phyloP scores from a whole-genome alignment of 192 early-diverging fungal genomes.

The Cetraspora pellucida region DNA sequence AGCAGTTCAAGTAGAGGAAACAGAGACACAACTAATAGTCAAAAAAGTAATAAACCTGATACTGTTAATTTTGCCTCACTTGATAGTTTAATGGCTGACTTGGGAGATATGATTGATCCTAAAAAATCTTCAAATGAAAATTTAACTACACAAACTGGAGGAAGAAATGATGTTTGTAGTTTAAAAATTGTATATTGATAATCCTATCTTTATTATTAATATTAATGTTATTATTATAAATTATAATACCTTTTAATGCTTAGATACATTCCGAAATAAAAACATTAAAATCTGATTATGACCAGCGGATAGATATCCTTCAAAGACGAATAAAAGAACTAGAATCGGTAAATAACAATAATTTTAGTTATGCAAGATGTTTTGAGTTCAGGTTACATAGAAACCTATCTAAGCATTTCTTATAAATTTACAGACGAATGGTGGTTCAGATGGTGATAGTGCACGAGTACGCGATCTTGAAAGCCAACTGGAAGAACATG shows the following conservation, averaged over 20 bases:
- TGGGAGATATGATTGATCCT: conserved; percentile 58
- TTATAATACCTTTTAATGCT: background rate
- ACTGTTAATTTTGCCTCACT: conserved; percentile 60
- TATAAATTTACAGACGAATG: background rate
- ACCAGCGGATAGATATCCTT: conserved; percentile 60
- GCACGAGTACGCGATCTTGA: conserved; percentile 43
- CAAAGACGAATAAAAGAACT: conserved; percentile 69
- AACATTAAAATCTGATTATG: conserved; percentile 61
- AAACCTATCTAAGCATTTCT: background rate
- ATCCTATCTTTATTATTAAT: background rate
- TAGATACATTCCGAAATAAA: conserved; percentile 43
- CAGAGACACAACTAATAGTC: conserved; percentile 26
- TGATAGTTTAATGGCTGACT: conserved; percentile 77
- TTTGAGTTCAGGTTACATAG: background rate
- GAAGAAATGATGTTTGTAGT: background rate
- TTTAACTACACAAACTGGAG: conserved; percentile 1
- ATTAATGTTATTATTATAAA: background rate
- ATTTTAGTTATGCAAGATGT: background rate
- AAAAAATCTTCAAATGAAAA: conserved; percentile 11
- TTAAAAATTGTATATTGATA: conserved; percentile 15
- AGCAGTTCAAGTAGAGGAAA: conserved; percentile 29
- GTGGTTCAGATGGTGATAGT: conserved; percentile 29
- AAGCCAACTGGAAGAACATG: conserved; percentile 43
- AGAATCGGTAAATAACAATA: conserved; percentile 59
- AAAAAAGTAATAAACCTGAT: conserved; percentile 25